Base-by-base conservation (phyloP, 768 basidiomycete genomes). In the Krasilnikovozyma curviuscula region DNA sequence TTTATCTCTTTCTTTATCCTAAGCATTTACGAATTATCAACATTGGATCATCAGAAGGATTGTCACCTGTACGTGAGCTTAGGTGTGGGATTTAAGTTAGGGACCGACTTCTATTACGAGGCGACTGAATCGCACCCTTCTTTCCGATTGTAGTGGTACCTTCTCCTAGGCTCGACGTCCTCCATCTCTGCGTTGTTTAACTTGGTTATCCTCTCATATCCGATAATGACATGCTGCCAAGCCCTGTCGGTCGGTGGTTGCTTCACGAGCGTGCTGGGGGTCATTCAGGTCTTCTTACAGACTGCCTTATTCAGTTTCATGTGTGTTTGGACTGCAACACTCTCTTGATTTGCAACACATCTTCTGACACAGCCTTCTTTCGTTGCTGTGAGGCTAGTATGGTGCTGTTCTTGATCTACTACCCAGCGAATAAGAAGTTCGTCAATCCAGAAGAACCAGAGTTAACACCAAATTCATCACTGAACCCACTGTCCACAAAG, bases 371-470 rank as follows among this genome's bases (percentile, higher is more conserved):
- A 18, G 2, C 25, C 23, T 34, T 40, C 8, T 21, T 30, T 21
- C 4, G 2, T 14, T 37, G 31, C 8, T 13, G 21, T 1, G 38
- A 5, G 16, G 23, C 35, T 55, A 95, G 89, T 37, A 70, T 95
- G 49, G 71, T 89, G 0, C 74, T 98, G 2, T 97, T 83, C 67
- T 78, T 98, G 68, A 68, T 81, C 33, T 97, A 88, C 69, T 97
- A 84, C 62, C 93, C 93, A 0, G 66, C 71, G 6, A 75, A 82
- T 57, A 75, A 81, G 59, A 93, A 89, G 65, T 82, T 78, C 25
- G 40, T 16, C 5, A 28, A 18, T 24, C 31, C 34, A 40, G 29
- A 34, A 5, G 24, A n/a, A 10, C n/a, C 27, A n/a, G n/a, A n/a
- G n/a, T n/a, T n/a, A n/a, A n/a, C n/a, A n/a, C n/a, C n/a, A n/a